phyloP scores from a whole-genome alignment of 2,329 filamentous ascomycete genomes.

The Cladobotryum mycophilum region DNA sequence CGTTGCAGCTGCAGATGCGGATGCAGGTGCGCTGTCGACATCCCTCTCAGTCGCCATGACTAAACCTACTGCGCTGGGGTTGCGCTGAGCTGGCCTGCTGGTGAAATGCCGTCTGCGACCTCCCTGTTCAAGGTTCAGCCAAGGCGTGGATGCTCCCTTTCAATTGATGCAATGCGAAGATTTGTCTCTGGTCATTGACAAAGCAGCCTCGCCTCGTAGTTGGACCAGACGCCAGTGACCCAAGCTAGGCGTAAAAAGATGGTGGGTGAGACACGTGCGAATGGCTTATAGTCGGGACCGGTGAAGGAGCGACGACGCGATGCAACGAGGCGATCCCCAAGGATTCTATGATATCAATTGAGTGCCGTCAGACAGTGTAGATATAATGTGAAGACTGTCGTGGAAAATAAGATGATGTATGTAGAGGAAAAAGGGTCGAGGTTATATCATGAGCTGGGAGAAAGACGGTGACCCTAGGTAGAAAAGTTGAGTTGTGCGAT shows the following conservation, averaged over 20 bases:
- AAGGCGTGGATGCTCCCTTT: not conserved
- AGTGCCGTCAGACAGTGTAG: not conserved
- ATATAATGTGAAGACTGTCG: too few species aligned
- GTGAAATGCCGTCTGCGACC: not conserved
- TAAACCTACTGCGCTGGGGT: slow-evolving; percentile 9
- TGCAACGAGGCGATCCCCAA: slow-evolving; percentile 7
- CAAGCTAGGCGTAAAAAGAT: slow-evolving; percentile 3
- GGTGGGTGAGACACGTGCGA: slow-evolving; percentile 16
- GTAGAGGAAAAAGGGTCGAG: not conserved
- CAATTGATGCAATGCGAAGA: not conserved
- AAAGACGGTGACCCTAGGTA: too few species aligned
- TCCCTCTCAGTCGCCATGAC: slow-evolving; percentile 41
- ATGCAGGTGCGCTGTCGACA: slow-evolving; percentile 37
- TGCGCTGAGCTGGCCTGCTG: slow-evolving; percentile 6
- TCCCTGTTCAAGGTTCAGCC: not conserved
- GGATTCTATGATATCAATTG: slow-evolving; percentile 10
- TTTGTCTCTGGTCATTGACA: not conserved
- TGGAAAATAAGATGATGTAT: too few species aligned
- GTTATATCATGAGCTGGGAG: not conserved
- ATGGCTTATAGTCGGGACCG: slow-evolving; percentile 10
- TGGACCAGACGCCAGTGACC: not conserved
- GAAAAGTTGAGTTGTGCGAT: too few species aligned
- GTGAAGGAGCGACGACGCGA: slow-evolving; percentile 11
- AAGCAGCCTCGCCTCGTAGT: not conserved
- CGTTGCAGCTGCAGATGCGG: slow-evolving; percentile 12